These are phyloP conservation scores for Calophaca sinica DNA, from an alignment of 306 rosid species.

Conservation along the genomic window DNA sequence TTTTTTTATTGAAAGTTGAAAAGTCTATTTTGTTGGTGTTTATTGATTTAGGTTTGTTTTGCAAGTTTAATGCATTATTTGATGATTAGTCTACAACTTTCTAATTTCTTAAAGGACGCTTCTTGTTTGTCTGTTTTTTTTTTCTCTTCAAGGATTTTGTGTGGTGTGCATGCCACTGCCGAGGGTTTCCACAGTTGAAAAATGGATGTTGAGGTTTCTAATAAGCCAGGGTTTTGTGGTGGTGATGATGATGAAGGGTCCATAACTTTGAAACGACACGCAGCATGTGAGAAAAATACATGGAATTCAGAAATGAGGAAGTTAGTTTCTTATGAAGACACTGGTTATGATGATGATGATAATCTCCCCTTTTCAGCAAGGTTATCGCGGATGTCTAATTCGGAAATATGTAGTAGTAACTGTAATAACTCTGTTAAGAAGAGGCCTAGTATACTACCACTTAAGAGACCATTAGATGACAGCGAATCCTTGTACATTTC, in stretches of 20 bases:
- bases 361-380: background rate
- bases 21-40: no score
- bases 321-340: conserved; percentile 13
- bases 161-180: no score
- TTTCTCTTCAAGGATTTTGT: no score
- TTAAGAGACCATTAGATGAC: conserved; percentile 31
- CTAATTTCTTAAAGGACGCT: no score
- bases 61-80: no score
- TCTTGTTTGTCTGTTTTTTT: no score
- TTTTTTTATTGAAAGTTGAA: no score
- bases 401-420: conserved; percentile 1
- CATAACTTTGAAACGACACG: conserved; percentile 5
- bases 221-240: conserved; percentile 8
- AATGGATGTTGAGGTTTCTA: conserved; percentile 13
- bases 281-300: conserved; percentile 11
- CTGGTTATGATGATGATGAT: conserved; percentile 37
- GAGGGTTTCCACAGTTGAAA: no score
- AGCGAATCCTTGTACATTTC: background rate
- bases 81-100: no score
- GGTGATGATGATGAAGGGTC: background rate
- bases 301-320: background rate
- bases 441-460: background rate
- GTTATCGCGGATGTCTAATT: background rate
- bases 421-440: conserved; percentile 8
- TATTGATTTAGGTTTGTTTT: no score